Percentiles rank a stretch among this genome's conserved stretches.
phyloP scores from a whole-genome alignment of 116 monocot species.

The Cymodocea nodosa region DNA sequence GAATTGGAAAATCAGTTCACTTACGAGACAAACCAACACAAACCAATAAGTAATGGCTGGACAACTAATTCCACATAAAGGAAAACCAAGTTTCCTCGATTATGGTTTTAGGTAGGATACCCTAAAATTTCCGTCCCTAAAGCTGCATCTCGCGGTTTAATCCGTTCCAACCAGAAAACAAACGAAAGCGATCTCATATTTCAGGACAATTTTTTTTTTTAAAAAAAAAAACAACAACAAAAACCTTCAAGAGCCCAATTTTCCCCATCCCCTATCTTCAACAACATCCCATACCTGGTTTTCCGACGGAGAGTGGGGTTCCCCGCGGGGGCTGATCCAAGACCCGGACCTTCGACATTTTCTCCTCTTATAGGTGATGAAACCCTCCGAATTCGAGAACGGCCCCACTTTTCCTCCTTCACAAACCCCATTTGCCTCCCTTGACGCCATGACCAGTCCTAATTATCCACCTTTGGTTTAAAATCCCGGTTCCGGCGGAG shows the following conservation, averaged over 20 bases:
- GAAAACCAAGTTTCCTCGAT: too few species aligned
- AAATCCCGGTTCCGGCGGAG: background rate
- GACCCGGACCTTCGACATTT: slow-evolving; percentile 1
- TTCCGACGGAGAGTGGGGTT: background rate
- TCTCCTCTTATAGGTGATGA: slow-evolving; percentile 12
- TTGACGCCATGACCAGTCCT: background rate
- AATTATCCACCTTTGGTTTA: slow-evolving; percentile 1
- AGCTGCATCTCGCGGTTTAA: too few species aligned
- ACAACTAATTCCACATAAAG: too few species aligned
- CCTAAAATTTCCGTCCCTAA: too few species aligned
- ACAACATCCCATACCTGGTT: background rate
- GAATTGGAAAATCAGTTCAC: too few species aligned
- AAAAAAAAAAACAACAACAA: background rate
- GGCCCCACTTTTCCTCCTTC: background rate
- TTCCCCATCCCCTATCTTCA: too few species aligned
- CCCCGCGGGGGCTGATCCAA: too few species aligned
- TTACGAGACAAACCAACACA: too few species aligned
- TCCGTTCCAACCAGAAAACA: too few species aligned
- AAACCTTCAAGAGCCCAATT: background rate
- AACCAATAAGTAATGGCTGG: too few species aligned
- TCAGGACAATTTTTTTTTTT: background rate
- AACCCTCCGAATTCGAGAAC: background rate
- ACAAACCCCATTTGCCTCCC: background rate
- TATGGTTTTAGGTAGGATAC: too few species aligned
- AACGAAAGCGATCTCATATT: too few species aligned